Evolutionary conservation across 176 grass and related monocot species (phyloP), one percentile per base, ranked within the genome.

Genomic region (Zea luxurians): DNA sequence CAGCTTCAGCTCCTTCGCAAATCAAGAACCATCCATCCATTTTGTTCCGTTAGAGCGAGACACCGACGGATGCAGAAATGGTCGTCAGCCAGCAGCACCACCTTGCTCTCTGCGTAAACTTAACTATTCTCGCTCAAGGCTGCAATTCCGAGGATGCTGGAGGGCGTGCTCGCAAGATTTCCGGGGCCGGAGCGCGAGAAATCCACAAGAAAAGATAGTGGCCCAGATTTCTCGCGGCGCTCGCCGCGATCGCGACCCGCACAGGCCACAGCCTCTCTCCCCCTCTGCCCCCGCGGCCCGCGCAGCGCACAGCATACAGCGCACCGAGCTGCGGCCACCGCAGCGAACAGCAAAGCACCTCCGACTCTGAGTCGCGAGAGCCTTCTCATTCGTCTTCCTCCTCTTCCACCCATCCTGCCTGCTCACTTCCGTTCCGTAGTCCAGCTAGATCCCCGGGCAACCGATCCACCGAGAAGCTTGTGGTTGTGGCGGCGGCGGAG

Each of bases 121-220:
- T 0, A 15, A 47, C 45, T 47, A 47, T 8, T 47, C 45, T 27
- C 27, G 27, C 27, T 27, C 27, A 27, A 27, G 27, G 50, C 50
- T 17, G 50, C 16, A n/a, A 88, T 84, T 84, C 58, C 40, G 21
- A 3, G n/a, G 4, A 13, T 71, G 0, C 4, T 0, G 11, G 47
- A 76, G 86, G 86, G 55, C 2, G 57, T 0, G 0, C 4, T 0
- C 7, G 71, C 54, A 80, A 89, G 64, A 66, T 72, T 59, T 13
- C 20, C 0, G 16, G 11, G 42, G 48, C 27, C 61, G 75, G 73
- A 80, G 66, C 44, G 60, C 85, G 47, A 77, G 79, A 90, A 91
- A 92, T 63, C 94, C 94, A 94, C 94, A 90, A 91, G 86, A 90
- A 92, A 93, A 88, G 75, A 76, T 92, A 90, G 92, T 95, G 92